Conservation (phyloP, 1,284 basidiomycete species). For the Vanrija humicola region DNA sequence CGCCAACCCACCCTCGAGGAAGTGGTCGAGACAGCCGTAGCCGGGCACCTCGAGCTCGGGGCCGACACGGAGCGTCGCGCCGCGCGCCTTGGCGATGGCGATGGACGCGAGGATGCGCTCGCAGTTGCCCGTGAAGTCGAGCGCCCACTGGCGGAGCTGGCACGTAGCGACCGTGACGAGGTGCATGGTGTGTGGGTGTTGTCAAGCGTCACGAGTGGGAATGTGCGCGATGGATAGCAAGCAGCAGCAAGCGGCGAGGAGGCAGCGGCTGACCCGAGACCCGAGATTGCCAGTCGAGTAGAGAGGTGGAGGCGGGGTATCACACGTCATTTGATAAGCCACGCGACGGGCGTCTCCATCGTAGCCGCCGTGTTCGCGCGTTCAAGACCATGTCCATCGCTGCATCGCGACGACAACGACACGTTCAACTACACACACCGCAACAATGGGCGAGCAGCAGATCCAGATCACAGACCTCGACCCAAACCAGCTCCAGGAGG, state of each 20-base stretch:
- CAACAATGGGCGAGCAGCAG: slow-evolving; percentile 58
- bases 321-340: slow-evolving; percentile 9
- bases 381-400: neutral
- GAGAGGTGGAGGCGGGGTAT: neutral
- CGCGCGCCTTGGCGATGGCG: slow-evolving; percentile 74
- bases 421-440: neutral
- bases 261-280: no score
- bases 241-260: no score
- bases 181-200: slow-evolving; percentile 9
- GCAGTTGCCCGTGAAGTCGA: slow-evolving; percentile 90
- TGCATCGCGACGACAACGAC: neutral
- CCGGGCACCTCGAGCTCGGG: slow-evolving; percentile 98
- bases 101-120: slow-evolving; percentile 90
- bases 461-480: slow-evolving; percentile 75
- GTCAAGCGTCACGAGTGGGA: no score
- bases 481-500: slow-evolving; percentile 74
- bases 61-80: slow-evolving; percentile 92
- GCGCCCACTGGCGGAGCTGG: slow-evolving; percentile 92
- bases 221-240: no score
- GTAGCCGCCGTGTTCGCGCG: neutral
- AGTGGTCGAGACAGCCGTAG: slow-evolving; percentile 93
- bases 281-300: no score
- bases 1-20: slow-evolving; percentile 45
- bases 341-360: neutral
- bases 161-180: slow-evolving; percentile 74